phyloP scores from a whole-genome alignment of 352 stramenopile species.

The Globisporangium perplexum region DNA sequence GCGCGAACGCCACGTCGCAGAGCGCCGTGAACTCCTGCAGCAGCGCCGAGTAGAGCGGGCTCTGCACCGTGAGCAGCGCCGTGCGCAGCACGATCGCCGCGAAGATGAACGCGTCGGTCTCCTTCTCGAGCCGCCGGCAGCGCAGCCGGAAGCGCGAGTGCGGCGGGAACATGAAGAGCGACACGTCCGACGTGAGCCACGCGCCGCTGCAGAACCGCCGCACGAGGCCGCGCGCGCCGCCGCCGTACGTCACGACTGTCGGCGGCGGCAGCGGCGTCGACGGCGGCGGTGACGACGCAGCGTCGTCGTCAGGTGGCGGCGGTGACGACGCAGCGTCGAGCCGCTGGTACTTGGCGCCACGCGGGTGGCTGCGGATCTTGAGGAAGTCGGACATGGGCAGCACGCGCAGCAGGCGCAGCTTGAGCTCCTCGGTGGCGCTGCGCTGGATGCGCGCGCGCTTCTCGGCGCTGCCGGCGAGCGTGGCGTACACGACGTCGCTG shows the following conservation, averaged over 20 bases:
- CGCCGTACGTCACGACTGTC: not conserved
- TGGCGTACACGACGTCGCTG: constrained; percentile 76
- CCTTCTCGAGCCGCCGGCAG: constrained; percentile 67
- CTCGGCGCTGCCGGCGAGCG: constrained; percentile 47
- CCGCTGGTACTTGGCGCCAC: constrained; percentile 9
- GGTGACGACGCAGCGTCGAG: constrained; percentile 2
- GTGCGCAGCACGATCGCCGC: constrained; percentile 73
- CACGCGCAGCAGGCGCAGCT: constrained; percentile 48
- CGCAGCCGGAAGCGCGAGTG: constrained; percentile 63
- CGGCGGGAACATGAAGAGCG: constrained; percentile 68
- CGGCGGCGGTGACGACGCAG: no score
- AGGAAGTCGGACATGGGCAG: constrained; percentile 62
- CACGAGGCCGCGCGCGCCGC: constrained; percentile 9
- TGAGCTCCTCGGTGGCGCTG: constrained; percentile 56
- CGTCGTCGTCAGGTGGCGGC: not conserved
- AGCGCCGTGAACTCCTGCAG: constrained; percentile 80
- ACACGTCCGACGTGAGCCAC: constrained; percentile 77
- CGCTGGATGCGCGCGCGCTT: constrained; percentile 53
- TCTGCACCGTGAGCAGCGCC: constrained; percentile 66
- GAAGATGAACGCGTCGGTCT: constrained; percentile 85
- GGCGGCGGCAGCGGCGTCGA: not conserved
- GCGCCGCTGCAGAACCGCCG: constrained; percentile 53
- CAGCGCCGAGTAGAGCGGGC: constrained; percentile 65
- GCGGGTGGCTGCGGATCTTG: constrained; percentile 51
- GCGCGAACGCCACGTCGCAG: constrained; percentile 64